Base-by-base conservation (phyloP, 805 yeast species). In the Pichia rugopelliculosa region DNA sequence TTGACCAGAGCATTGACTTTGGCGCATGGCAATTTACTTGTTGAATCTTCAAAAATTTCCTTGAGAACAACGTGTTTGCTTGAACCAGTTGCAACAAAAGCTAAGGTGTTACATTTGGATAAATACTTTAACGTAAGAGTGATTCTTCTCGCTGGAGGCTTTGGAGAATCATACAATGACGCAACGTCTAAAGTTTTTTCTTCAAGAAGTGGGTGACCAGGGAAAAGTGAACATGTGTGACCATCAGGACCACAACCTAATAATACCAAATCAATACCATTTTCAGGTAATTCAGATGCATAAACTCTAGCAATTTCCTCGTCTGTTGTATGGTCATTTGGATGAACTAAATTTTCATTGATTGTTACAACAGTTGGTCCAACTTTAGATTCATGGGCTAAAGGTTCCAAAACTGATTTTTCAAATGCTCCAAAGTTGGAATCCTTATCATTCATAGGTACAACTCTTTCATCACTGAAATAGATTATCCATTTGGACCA, bases 241-340 rank as follows among this genome's bases (percentile, higher is more conserved):
- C 96, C 97, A 60, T 89, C 97, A 33, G 96, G 96, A 8, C 97
- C 97, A 64, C 93, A 85, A 21, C 97, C 97, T 53, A 89, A 73
- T 47, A 88, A 69, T 21, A 89, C 69, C 56, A 88, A 69, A 65
- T 89, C 96, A 25, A 82, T 59, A 8, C 50, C 49, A 50, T 65
- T 59, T 21, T 56, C 60, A 10, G 91, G 87, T 45, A 89, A 65
- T 39, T 71, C 68, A 1, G 70, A 51, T 53, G 76, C 82, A 64
- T 89, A 89, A 41, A 76, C 82, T 17, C 60, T 54, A 5, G 95
- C 89, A 56, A 86, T 77, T 39, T 68, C 73, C 39, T 74, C 74
- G 46, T 72, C 73, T 4, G 66, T 67, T 27, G 77, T 72, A 7
- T 79, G 73, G 8, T 77, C 73, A 11, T 78, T 80, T 26, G 36